These are phyloP conservation scores for Exophiala spinifera DNA, from an alignment of 2,329 filamentous ascomycete species.

Conservation along the genomic window DNA sequence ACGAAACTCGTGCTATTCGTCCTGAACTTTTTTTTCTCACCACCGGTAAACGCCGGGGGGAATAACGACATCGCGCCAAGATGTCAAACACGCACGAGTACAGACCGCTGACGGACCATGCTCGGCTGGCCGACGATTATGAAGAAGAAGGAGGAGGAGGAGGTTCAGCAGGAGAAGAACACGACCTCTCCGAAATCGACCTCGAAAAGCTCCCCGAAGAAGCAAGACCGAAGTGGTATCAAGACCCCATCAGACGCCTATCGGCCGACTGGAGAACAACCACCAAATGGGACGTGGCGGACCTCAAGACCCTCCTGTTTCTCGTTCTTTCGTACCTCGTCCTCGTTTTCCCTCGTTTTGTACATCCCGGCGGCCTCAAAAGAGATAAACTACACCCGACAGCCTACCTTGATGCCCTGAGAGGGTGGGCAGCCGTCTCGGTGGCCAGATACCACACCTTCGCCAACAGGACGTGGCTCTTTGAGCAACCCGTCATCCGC, in stretches of 20 bases:
- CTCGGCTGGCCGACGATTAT: background rate
- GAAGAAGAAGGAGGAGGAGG: no score
- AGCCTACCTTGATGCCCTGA: constrained; percentile 31
- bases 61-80: no score
- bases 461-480: constrained; percentile 17
- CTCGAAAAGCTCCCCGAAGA: constrained; percentile 13
- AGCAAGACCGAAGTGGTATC: constrained; percentile 14
- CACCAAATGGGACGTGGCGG: background rate
- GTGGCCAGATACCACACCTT: constrained; percentile 19
- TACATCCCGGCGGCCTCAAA: constrained; percentile 9
- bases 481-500: constrained; percentile 15
- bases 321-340: constrained; percentile 8
- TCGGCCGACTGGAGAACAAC: constrained; percentile 1
- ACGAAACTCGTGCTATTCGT: background rate
- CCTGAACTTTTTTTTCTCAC: background rate
- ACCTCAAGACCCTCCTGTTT: constrained; percentile 2
- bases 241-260: background rate
- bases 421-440: constrained; percentile 29
- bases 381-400: constrained; percentile 23
- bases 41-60: background rate
- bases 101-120: constrained; percentile 1
- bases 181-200: constrained; percentile 5
- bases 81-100: constrained; percentile 4
- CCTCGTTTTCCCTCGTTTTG: constrained; percentile 8
- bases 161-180: background rate